These are phyloP conservation scores for Alternaria longipes DNA, from an alignment of 2,329 filamentous ascomycete species.

Conservation along the genomic window DNA sequence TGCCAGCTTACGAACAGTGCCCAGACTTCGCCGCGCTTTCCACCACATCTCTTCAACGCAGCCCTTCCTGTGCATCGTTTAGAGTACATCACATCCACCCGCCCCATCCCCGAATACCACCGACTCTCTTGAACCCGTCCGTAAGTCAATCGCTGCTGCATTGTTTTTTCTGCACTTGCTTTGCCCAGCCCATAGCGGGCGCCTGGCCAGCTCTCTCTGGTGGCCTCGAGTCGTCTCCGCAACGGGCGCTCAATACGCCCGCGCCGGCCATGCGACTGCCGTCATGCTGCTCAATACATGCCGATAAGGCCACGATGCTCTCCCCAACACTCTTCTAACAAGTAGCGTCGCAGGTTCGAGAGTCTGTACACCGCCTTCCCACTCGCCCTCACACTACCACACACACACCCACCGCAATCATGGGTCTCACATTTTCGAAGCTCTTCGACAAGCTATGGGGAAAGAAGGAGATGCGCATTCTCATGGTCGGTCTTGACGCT, in stretches of 20 bases:
- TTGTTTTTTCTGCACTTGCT: slow-evolving; percentile 24
- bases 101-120: slow-evolving; percentile 48
- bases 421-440: slow-evolving; percentile 94
- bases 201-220: slow-evolving; percentile 26
- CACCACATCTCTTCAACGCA: slow-evolving; percentile 50
- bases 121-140: slow-evolving; percentile 46
- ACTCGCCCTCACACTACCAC: slow-evolving; percentile 36
- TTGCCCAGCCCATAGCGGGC: slow-evolving; percentile 24
- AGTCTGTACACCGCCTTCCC: slow-evolving; percentile 44
- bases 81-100: slow-evolving; percentile 49
- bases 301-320: slow-evolving; percentile 20
- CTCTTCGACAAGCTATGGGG: slow-evolving; percentile 99
- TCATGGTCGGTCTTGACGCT: slow-evolving; percentile 97
- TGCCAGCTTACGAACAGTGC: slow-evolving; percentile 38
- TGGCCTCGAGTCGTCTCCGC: slow-evolving; percentile 37
- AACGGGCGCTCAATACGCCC: slow-evolving; percentile 38
- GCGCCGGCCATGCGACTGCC: slow-evolving; percentile 24
- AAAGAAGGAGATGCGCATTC: slow-evolving; percentile 97
- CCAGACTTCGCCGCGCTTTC: slow-evolving; percentile 38
- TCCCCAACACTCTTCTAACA: slow-evolving; percentile 29
- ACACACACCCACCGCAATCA: slow-evolving; percentile 66
- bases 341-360: slow-evolving; percentile 45
- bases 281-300: slow-evolving; percentile 15
- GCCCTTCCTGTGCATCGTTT: slow-evolving; percentile 52
- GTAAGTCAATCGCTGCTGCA: slow-evolving; percentile 44